Evolutionary conservation across 306 rosid genomes (phyloP).

Genomic region (Quercus robur): DNA sequence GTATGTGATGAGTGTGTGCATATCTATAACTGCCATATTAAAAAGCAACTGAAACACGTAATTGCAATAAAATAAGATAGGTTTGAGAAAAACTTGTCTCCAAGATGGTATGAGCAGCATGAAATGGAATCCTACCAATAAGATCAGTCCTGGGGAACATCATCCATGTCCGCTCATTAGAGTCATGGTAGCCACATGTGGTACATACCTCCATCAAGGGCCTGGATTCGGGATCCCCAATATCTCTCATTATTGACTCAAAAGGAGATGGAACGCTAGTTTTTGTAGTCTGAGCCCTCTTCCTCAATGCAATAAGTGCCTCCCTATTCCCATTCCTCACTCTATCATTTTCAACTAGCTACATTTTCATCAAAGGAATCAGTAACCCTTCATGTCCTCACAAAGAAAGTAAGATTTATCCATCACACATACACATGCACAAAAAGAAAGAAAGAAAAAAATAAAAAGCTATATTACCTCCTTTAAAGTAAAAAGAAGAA

Average conservation of each 20-base stretch:
- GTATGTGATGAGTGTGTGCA: not conserved
- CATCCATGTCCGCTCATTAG: slow-evolving; percentile 72
- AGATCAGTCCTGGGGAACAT: slow-evolving; percentile 80
- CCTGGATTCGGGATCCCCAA: slow-evolving; percentile 50
- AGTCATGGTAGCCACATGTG: slow-evolving; percentile 81
- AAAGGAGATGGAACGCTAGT: slow-evolving; percentile 78
- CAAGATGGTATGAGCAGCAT: slow-evolving; percentile 77
- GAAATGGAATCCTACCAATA: slow-evolving; percentile 80
- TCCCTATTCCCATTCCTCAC: slow-evolving; percentile 84
- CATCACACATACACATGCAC: too few relatives aligned
- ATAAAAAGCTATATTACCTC: too few relatives aligned
- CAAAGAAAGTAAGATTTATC: not conserved
- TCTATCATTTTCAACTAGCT: slow-evolving; percentile 84
- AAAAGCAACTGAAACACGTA: not conserved
- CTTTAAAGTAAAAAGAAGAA: too few relatives aligned
- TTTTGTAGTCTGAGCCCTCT: slow-evolving; percentile 74
- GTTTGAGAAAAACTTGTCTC: slow-evolving; percentile 46
- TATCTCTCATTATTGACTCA: slow-evolving; percentile 82
- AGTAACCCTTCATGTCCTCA: not conserved
- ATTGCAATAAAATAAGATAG: not conserved
- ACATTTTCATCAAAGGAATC: slow-evolving; percentile 17
- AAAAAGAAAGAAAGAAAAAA: not conserved
- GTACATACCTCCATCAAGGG: slow-evolving; percentile 79
- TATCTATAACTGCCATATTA: not conserved
- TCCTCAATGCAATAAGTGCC: slow-evolving; percentile 86